Conservation (phyloP, 169 alveolate species). For the Plasmodium coatneyi region DNA sequence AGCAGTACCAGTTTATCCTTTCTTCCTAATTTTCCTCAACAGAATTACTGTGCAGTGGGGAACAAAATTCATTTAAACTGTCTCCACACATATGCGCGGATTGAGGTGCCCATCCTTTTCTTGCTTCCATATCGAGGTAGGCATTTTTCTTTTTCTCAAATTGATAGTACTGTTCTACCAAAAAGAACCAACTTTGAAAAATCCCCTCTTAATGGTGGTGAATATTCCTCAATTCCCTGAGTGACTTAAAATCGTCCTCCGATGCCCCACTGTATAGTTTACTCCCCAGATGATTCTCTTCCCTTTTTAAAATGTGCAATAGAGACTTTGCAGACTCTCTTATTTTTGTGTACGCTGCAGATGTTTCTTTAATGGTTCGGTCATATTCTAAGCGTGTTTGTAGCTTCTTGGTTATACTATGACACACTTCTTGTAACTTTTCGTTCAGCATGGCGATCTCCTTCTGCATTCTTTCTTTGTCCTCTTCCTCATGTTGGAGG, state of each 20-base stretch:
- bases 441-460: slow-evolving; percentile 83
- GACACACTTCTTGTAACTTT: slow-evolving; percentile 85
- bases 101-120: not conserved
- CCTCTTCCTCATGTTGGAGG: slow-evolving; percentile 86
- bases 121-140: not conserved
- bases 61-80: not conserved
- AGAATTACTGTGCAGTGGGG: not conserved
- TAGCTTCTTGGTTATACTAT: slow-evolving; percentile 84
- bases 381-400: slow-evolving; percentile 90
- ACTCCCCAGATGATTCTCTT: slow-evolving; percentile 83
- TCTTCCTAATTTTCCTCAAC: not conserved
- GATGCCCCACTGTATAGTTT: slow-evolving; percentile 74
- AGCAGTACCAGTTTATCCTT: not conserved
- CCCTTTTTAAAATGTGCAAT: slow-evolving; percentile 89
- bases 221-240: slow-evolving; percentile 37
- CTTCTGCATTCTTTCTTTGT: slow-evolving; percentile 85
- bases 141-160: not conserved
- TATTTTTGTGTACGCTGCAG: slow-evolving; percentile 91
- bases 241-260: slow-evolving; percentile 61
- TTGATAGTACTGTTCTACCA: not conserved
- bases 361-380: slow-evolving; percentile 90
- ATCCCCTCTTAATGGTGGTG: not conserved
- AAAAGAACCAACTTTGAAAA: not conserved
- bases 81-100: not conserved
- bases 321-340: slow-evolving; percentile 91